These are phyloP conservation scores for Xanthoconium separans DNA, from an alignment of 1,284 basidiomycete genomes.

Conservation along the genomic window DNA sequence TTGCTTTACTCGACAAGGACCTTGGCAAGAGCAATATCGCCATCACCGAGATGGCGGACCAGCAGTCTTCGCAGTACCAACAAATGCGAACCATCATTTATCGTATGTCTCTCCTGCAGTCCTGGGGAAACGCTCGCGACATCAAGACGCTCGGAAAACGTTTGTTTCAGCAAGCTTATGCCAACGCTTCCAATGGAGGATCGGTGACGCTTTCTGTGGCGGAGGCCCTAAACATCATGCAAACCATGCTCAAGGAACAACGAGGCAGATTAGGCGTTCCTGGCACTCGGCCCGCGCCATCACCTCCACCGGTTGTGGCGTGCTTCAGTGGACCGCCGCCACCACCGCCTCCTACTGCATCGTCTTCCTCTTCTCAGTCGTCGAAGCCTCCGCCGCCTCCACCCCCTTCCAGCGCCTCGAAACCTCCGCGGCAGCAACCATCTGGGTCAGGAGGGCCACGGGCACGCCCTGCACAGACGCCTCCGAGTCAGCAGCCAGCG, in stretches of 20 bases:
- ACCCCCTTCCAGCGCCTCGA: slow-evolving; percentile 9
- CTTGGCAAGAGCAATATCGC: slow-evolving; percentile 44
- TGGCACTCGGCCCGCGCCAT: slow-evolving; percentile 1
- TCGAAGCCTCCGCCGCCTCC: slow-evolving; percentile 19
- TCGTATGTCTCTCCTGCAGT: slow-evolving; percentile 41
- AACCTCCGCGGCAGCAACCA: neutral
- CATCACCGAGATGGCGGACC: slow-evolving; percentile 37
- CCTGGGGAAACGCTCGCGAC: slow-evolving; percentile 67
- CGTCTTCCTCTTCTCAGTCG: slow-evolving; percentile 25
- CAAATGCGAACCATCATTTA: slow-evolving; percentile 39
- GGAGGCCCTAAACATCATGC: slow-evolving; percentile 25
- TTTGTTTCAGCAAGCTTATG: slow-evolving; percentile 38
- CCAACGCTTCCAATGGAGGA: slow-evolving; percentile 20
- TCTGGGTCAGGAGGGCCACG: neutral
- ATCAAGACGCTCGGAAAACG: slow-evolving; percentile 51
- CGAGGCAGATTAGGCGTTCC: slow-evolving; percentile 26
- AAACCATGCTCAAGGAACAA: slow-evolving; percentile 25
- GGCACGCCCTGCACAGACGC: slow-evolving; percentile 1
- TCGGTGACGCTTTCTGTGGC: slow-evolving; percentile 6
- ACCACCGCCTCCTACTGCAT: slow-evolving; percentile 23
- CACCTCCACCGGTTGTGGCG: slow-evolving; percentile 20
- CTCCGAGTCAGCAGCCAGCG: neutral
- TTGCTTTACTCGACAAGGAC: slow-evolving; percentile 46
- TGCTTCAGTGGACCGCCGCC: slow-evolving; percentile 22
- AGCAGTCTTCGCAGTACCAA: slow-evolving; percentile 29